Conservation (phyloP, 106 monocot species). For the Phalaenopsis equestris region DNA sequence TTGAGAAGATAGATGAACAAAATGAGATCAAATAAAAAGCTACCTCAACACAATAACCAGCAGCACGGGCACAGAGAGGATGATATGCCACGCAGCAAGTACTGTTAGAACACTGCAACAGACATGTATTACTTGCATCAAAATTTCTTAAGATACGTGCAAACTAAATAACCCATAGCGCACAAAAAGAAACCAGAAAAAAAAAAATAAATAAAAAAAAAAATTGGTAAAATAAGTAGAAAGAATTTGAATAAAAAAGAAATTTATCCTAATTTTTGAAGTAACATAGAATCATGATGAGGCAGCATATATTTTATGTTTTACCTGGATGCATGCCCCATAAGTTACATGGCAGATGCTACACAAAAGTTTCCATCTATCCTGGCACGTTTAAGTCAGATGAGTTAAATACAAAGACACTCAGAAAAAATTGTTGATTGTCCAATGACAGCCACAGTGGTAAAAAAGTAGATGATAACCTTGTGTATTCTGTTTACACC, state of each 20-base stretch:
- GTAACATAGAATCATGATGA: neutral
- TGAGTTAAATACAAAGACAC: constrained; percentile 12
- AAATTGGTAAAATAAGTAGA: neutral
- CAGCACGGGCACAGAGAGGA: constrained; percentile 99
- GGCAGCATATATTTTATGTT: neutral
- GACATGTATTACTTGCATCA: neutral
- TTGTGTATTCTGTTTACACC: constrained; percentile 85
- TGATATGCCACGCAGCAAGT: constrained; percentile 88
- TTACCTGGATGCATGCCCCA: constrained; percentile 98
- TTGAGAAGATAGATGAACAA: neutral
- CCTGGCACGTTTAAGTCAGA: constrained; percentile 28
- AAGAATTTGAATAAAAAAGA: neutral
- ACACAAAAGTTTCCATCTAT: constrained; percentile 95
- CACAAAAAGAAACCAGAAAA: neutral
- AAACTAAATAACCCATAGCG: too few species aligned
- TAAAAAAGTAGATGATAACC: constrained; percentile 29
- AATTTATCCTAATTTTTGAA: neutral
- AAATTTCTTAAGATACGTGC: neutral
- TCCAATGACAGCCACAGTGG: neutral
- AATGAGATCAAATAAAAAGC: constrained; percentile 6
- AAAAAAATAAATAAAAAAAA: neutral
- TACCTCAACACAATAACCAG: constrained; percentile 97
- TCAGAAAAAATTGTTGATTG: neutral
- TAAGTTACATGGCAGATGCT: constrained; percentile 93
- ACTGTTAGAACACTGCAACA: constrained; percentile 75